These are phyloP conservation scores for Kodamaea derodonti DNA, from an alignment of 1,139 yeast genomes.

Conservation along the genomic window DNA sequence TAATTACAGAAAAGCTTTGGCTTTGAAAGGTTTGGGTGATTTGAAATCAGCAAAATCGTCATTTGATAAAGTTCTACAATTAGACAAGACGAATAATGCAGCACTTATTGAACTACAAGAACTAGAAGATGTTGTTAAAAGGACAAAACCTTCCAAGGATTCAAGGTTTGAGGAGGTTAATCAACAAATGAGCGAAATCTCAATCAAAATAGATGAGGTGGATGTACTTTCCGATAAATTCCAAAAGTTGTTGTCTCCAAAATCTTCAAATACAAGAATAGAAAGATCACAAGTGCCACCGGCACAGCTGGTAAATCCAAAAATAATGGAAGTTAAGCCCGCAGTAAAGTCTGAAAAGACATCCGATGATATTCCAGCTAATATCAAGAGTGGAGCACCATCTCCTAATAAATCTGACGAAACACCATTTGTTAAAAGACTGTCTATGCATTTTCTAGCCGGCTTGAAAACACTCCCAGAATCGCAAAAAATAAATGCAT, in stretches of 20 bases:
- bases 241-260: conserved; percentile 6
- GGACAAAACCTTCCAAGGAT: conserved; percentile 12
- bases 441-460: conserved; percentile 31
- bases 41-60: conserved; percentile 27
- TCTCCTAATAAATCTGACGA: conserved; percentile 1
- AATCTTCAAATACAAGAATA: not conserved
- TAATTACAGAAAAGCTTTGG: conserved; percentile 53
- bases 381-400: not conserved
- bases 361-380: not conserved
- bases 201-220: conserved; percentile 43
- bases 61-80: conserved; percentile 38
- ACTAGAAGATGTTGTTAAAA: conserved; percentile 7
- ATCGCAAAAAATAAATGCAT: conserved; percentile 29
- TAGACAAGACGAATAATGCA: conserved; percentile 43
- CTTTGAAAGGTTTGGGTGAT: conserved; percentile 34
- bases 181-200: not conserved
- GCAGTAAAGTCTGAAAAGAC: not conserved
- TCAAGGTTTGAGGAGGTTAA: not conserved
- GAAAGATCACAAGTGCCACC: too few species aligned
- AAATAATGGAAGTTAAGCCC: not conserved
- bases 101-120: conserved; percentile 26
- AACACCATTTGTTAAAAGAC: conserved; percentile 17
- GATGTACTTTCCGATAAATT: conserved; percentile 44
- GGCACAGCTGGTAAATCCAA: too few species aligned
- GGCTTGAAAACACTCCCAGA: conserved; percentile 25